Evolutionary conservation across 1,284 basidiomycete species (phyloP).

Genomic region (Cutaneotrichosporon daszewskae): DNA sequence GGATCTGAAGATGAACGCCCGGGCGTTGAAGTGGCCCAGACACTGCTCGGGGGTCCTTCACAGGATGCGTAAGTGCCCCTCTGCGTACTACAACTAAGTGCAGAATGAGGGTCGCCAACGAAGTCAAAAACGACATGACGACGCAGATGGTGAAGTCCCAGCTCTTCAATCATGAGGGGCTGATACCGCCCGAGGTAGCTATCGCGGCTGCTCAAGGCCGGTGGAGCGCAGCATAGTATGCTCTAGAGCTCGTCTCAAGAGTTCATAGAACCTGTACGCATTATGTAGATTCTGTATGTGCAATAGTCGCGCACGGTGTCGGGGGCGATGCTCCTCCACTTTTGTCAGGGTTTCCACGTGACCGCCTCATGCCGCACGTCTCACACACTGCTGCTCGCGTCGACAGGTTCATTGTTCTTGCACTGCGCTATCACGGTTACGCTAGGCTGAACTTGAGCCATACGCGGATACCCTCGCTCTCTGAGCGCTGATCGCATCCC

Average conservation of each 20-base stretch:
- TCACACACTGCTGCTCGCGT: neutral
- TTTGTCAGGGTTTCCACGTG: neutral
- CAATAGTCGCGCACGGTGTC: neutral
- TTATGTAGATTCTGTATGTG: neutral
- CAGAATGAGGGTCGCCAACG: slow-evolving; percentile 76
- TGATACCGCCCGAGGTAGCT: slow-evolving; percentile 19
- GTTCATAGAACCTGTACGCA: neutral
- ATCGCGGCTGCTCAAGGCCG: slow-evolving; percentile 1
- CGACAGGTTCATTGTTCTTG: neutral
- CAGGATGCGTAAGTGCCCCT: slow-evolving; percentile 64
- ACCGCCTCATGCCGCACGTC: neutral
- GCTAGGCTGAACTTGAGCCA: neutral
- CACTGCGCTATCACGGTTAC: neutral
- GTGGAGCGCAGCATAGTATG: neutral
- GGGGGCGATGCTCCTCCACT: neutral
- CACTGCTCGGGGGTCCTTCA: slow-evolving; percentile 67
- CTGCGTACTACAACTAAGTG: slow-evolving; percentile 1
- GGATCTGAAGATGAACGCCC: slow-evolving; percentile 47
- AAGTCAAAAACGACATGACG: slow-evolving; percentile 85
- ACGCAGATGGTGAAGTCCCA: slow-evolving; percentile 78
- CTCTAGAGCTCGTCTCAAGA: neutral
- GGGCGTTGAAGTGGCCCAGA: slow-evolving; percentile 38
- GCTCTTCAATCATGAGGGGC: slow-evolving; percentile 42
- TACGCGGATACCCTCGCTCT: neutral
- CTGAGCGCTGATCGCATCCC: no score